Conservation (phyloP, 106 monocot species). For the Chionographis japonica region DNA sequence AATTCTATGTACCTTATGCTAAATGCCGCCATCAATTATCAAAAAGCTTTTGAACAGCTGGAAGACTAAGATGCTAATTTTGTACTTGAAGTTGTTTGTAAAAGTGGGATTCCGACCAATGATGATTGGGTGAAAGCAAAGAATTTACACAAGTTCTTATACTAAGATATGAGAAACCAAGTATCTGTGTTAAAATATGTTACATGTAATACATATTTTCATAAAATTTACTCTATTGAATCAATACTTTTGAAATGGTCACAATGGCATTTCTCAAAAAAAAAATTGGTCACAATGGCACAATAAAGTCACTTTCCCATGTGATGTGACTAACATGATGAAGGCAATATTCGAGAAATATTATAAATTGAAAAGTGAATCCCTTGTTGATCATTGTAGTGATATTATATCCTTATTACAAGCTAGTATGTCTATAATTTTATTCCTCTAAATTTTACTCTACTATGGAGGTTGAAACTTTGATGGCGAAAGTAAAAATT, state of each 20-base stretch:
- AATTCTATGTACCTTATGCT: background rate
- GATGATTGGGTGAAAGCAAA: constrained; percentile 8
- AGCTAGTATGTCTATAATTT: too few relatives aligned
- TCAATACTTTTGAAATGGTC: background rate
- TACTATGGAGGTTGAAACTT: too few relatives aligned
- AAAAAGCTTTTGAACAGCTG: background rate
- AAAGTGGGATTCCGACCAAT: background rate
- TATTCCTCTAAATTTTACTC: background rate
- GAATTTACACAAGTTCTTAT: background rate
- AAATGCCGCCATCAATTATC: too few relatives aligned
- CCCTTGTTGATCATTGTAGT: constrained; percentile 2
- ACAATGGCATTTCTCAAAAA: too few relatives aligned
- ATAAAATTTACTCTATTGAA: constrained; percentile 1
- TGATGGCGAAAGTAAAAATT: too few relatives aligned
- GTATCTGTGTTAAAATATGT: background rate
- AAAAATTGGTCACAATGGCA: too few relatives aligned
- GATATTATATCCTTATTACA: too few relatives aligned
- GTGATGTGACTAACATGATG: background rate
- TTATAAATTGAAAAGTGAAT: constrained; percentile 12
- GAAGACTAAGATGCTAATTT: background rate
- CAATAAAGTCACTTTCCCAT: too few relatives aligned
- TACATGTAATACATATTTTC: background rate
- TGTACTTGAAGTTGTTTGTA: background rate
- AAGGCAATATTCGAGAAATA: constrained; percentile 13
- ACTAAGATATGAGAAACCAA: background rate